phyloP scores from a whole-genome alignment of 495 filamentous ascomycete genomes.

The Pyrenopolyporus hunteri region DNA sequence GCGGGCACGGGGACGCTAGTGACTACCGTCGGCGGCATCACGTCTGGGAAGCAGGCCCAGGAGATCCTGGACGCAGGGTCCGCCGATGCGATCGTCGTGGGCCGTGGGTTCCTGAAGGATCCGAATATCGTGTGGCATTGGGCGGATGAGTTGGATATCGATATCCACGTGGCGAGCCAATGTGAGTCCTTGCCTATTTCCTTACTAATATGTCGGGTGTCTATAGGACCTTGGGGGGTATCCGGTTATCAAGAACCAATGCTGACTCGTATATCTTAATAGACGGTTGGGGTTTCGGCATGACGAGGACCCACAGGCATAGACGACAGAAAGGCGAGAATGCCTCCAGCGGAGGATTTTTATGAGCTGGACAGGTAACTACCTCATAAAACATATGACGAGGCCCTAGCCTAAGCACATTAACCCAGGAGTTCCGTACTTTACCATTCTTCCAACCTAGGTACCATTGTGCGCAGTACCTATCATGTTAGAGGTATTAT shows the following conservation, averaged over 20 bases:
- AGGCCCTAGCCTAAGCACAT: too few species aligned
- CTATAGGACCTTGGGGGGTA: too few species aligned
- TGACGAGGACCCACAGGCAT: constrained; percentile 29
- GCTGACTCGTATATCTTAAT: background rate
- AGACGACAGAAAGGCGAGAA: background rate
- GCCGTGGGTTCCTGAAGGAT: constrained; percentile 72
- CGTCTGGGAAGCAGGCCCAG: constrained; percentile 54
- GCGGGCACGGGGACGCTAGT: constrained; percentile 61
- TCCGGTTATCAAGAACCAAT: too few species aligned
- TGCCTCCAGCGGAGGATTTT: too few species aligned
- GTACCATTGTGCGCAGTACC: background rate
- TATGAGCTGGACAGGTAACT: too few species aligned
- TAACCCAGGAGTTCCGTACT: too few species aligned
- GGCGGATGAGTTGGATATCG: constrained; percentile 69
- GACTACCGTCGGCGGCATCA: constrained; percentile 67
- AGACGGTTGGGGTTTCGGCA: constrained; percentile 33
- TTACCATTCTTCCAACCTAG: background rate
- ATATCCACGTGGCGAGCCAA: constrained; percentile 69
- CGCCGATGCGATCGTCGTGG: constrained; percentile 66
- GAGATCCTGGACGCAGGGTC: constrained; percentile 58
- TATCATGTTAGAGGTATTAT: background rate
- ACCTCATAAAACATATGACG: too few species aligned
- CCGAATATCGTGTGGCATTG: constrained; percentile 70
- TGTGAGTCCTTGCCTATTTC: constrained; percentile 8
- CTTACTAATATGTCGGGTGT: background rate